Evolutionary conservation across 2,329 filamentous ascomycete genomes (phyloP).

Genomic region (Colletotrichum horii): DNA sequence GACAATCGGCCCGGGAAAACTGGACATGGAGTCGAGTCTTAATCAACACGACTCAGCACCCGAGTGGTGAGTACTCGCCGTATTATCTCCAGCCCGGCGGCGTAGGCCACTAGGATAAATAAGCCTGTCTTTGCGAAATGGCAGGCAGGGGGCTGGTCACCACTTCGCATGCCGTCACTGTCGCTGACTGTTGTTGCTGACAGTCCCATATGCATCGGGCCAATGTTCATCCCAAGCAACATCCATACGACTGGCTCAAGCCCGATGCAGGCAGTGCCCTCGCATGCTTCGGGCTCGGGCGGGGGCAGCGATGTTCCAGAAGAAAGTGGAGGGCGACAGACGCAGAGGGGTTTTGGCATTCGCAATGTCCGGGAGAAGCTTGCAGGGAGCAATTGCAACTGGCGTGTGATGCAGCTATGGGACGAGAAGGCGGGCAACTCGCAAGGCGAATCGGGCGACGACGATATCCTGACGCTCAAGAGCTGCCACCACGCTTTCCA

Average conservation of each 20-base stretch:
- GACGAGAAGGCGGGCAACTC: not conserved
- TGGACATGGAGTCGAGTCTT: slow-evolving; percentile 8
- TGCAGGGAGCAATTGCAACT: not conserved
- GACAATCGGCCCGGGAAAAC: not conserved
- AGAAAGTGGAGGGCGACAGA: not conserved
- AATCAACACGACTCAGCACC: not conserved
- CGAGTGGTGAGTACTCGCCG: slow-evolving; percentile 7
- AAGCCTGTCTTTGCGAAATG: not conserved
- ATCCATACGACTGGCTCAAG: not conserved
- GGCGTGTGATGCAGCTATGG: slow-evolving; percentile 1
- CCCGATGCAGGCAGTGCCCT: not conserved
- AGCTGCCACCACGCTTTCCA: slow-evolving; percentile 44
- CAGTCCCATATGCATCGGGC: slow-evolving; percentile 38
- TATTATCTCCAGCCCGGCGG: not conserved
- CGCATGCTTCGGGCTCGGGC: not conserved
- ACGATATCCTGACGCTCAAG: slow-evolving; percentile 40
- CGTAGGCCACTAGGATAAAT: not conserved
- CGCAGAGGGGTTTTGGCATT: not conserved
- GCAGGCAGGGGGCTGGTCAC: not conserved
- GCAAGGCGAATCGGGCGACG: slow-evolving; percentile 22
- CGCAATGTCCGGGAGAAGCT: not conserved
- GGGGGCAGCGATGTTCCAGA: not conserved
- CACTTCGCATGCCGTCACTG: not conserved
- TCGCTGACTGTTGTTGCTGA: not conserved
- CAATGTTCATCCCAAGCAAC: slow-evolving; percentile 26